Evolutionary conservation across 345 rosid species (phyloP).

Genomic region (Eucalyptus paniculata): DNA sequence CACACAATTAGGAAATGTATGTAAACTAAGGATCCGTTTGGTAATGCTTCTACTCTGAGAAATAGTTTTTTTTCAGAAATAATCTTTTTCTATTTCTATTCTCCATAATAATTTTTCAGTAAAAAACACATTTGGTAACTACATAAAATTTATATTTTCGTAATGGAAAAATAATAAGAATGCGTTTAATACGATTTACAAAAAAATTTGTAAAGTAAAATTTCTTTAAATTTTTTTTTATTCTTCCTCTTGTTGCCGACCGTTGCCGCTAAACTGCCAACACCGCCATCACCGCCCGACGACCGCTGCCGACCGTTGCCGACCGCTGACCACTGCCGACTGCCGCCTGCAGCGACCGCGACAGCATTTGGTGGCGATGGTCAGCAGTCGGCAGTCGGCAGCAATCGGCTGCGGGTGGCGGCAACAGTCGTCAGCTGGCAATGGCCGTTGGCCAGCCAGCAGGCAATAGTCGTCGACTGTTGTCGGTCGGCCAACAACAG

Average conservation of each 20-base stretch:
- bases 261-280: fast-evolving
- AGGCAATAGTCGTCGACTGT: fast-evolving
- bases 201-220: fast-evolving
- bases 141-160: too few relatives aligned
- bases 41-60: too few relatives aligned
- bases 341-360: fast-evolving
- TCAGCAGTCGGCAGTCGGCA: fast-evolving
- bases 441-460: fast-evolving
- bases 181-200: fast-evolving
- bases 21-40: not conserved
- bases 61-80: fast-evolving
- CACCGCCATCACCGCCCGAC: fast-evolving
- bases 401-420: fast-evolving
- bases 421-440: fast-evolving
- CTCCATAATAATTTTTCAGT: too few relatives aligned
- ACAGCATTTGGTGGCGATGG: too few relatives aligned
- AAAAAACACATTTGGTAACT: too few relatives aligned
- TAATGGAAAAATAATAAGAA: too few relatives aligned
- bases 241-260: too few relatives aligned
- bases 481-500: fast-evolving
- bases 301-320: fast-evolving
- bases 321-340: fast-evolving
- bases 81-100: too few relatives aligned
- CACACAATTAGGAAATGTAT: not conserved
- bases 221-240: too few relatives aligned